phyloP scores from a whole-genome alignment of 192 early-diverging fungal genomes.

The Chytriomyces sp. region DNA sequence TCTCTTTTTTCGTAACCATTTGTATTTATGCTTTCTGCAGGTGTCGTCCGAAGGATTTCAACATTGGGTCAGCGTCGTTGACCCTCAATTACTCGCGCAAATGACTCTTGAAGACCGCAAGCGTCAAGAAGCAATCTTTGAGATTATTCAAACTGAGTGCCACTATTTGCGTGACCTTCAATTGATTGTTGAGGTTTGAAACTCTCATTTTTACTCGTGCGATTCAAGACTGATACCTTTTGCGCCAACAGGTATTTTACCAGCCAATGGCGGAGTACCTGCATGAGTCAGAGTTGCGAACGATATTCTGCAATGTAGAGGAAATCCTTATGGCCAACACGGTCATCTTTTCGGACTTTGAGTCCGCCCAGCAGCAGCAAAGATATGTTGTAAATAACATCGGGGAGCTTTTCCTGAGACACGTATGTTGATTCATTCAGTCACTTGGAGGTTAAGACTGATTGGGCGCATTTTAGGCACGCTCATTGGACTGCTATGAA shows the following conservation, averaged over 20 bases:
- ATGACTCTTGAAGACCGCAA: slow-evolving; percentile 69
- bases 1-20: background rate
- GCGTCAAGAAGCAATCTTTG: slow-evolving; percentile 82
- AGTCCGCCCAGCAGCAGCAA: slow-evolving; percentile 59
- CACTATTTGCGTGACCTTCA: slow-evolving; percentile 76
- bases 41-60: slow-evolving; percentile 34
- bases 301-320: slow-evolving; percentile 60
- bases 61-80: slow-evolving; percentile 41
- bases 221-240: background rate
- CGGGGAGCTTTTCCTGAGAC: slow-evolving; percentile 48
- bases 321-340: slow-evolving; percentile 70
- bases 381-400: slow-evolving; percentile 59
- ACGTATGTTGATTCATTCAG: slow-evolving; percentile 31
- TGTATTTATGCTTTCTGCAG: background rate
- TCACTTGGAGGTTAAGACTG: slow-evolving; percentile 16
- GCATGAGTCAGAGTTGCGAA: slow-evolving; percentile 40
- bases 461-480: slow-evolving; percentile 41
- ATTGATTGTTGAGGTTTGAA: slow-evolving; percentile 67
- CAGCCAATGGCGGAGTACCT: slow-evolving; percentile 61
- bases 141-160: slow-evolving; percentile 78
- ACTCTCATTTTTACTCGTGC: background rate
- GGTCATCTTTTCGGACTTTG: slow-evolving; percentile 71
- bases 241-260: slow-evolving; percentile 61
- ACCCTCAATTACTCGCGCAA: slow-evolving; percentile 44
- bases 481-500: slow-evolving; percentile 64